phyloP scores from a whole-genome alignment of 306 rosid genomes.

The Quercus rubra region DNA sequence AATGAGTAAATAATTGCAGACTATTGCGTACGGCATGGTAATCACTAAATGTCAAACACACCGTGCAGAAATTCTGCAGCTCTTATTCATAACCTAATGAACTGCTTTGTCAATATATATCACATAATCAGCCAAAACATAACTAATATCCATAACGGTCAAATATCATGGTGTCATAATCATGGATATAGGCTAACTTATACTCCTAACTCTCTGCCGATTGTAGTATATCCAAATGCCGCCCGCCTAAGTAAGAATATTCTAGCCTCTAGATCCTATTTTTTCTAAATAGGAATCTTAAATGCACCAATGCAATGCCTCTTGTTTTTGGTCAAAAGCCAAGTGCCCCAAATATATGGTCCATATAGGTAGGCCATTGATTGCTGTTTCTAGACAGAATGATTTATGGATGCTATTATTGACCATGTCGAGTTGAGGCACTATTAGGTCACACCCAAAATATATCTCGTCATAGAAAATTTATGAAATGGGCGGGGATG shows the following conservation, averaged over 20 bases:
- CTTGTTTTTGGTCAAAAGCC: too few relatives aligned
- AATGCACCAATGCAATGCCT: too few relatives aligned
- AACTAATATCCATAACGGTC: background rate
- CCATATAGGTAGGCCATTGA: background rate
- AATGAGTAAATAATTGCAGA: background rate
- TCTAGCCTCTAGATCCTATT: too few relatives aligned
- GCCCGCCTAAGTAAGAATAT: too few relatives aligned
- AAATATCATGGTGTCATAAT: constrained; percentile 5
- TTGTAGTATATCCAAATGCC: too few relatives aligned
- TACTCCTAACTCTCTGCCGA: background rate
- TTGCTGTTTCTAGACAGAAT: background rate
- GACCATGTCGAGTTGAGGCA: background rate
- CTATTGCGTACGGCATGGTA: too few relatives aligned
- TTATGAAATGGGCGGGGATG: too few relatives aligned
- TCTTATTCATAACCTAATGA: background rate
- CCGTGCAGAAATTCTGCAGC: background rate
- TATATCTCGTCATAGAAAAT: background rate
- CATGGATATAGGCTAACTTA: constrained; percentile 18
- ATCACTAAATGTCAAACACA: background rate
- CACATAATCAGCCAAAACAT: constrained; percentile 2
- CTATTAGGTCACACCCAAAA: background rate
- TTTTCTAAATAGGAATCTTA: too few relatives aligned
- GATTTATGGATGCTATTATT: background rate
- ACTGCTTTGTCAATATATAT: background rate
- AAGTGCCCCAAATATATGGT: background rate